phyloP scores from a whole-genome alignment of 768 basidiomycete genomes.

The Psilocybe cyanescens region DNA sequence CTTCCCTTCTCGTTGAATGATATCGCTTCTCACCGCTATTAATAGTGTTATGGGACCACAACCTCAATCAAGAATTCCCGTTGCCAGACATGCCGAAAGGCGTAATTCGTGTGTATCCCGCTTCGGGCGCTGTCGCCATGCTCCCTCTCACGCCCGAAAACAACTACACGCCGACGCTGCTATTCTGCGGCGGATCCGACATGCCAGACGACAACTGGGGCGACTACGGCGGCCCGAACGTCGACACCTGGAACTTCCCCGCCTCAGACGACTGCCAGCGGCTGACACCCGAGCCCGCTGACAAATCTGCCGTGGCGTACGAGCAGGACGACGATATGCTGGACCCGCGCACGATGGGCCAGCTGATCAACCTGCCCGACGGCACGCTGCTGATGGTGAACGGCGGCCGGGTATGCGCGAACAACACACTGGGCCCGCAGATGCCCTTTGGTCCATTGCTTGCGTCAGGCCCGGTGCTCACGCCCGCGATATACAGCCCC shows the following conservation, averaged over 20 bases:
- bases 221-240: conserved; percentile 70
- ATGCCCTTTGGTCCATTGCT: conserved; percentile 76
- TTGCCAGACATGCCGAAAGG: conserved; percentile 76
- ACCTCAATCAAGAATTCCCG: conserved; percentile 56
- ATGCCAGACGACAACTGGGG: conserved; percentile 77
- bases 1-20: neutral
- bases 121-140: conserved; percentile 87
- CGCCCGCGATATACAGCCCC: conserved; percentile 84
- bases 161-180: conserved; percentile 80
- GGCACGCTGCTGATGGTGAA: conserved; percentile 82
- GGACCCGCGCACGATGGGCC: conserved; percentile 85
- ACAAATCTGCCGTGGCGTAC: conserved; percentile 63
- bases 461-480: conserved; percentile 57
- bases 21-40: neutral
- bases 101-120: conserved; percentile 86
- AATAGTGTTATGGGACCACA: conserved; percentile 36
- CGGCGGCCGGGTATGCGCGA: conserved; percentile 49
- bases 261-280: conserved; percentile 78
- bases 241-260: conserved; percentile 74
- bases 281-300: conserved; percentile 83
- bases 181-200: conserved; percentile 92
- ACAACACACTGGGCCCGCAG: conserved; percentile 23
- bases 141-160: conserved; percentile 90
- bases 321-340: conserved; percentile 77
- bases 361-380: conserved; percentile 84